Evolutionary conservation across 2,329 filamentous ascomycete species (phyloP).

Genomic region (Ilyonectria sp.): DNA sequence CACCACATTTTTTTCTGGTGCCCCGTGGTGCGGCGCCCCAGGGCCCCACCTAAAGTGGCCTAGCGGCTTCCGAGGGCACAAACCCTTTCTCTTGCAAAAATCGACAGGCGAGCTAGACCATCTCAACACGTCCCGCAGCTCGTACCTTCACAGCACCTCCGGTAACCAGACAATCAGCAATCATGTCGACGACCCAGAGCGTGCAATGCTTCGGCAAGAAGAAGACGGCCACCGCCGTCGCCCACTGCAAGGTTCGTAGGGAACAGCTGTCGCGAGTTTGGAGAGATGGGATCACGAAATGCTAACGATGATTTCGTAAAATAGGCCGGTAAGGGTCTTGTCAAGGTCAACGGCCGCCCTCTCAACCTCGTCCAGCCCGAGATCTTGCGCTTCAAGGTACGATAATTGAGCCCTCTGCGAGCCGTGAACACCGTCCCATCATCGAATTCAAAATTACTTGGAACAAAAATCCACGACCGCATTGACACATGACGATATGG

Average conservation of each 20-base stretch:
- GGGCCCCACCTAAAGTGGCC: conserved; percentile 41
- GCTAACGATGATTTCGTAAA: conserved; percentile 49
- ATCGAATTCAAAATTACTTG: conserved; percentile 29
- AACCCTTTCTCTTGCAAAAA: conserved; percentile 50
- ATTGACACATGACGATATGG: conserved; percentile 13
- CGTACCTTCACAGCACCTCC: conserved; percentile 43
- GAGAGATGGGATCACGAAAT: conserved; percentile 31
- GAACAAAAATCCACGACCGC: conserved; percentile 11
- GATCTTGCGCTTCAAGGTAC: conserved; percentile 97
- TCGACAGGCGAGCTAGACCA: conserved; percentile 43
- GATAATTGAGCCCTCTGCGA: conserved; percentile 44
- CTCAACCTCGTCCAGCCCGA: conserved; percentile 95
- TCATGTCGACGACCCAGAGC: conserved; percentile 83
- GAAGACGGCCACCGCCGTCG: conserved; percentile 91
- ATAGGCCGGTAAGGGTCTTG: conserved; percentile 76
- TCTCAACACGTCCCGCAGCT: conserved; percentile 43
- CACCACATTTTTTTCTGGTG: conserved; percentile 30
- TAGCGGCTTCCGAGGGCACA: conserved; percentile 53
- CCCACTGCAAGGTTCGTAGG: conserved; percentile 87
- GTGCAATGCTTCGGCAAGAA: conserved; percentile 99
- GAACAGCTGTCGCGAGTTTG: conserved; percentile 9
- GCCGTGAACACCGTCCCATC: conserved; percentile 19
- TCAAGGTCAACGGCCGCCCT: conserved; percentile 99
- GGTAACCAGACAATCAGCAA: conserved; percentile 61
- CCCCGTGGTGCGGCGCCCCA: conserved; percentile 9